Evolutionary conservation across 306 rosid genomes (phyloP).

Genomic region (Benincasa hispida): DNA sequence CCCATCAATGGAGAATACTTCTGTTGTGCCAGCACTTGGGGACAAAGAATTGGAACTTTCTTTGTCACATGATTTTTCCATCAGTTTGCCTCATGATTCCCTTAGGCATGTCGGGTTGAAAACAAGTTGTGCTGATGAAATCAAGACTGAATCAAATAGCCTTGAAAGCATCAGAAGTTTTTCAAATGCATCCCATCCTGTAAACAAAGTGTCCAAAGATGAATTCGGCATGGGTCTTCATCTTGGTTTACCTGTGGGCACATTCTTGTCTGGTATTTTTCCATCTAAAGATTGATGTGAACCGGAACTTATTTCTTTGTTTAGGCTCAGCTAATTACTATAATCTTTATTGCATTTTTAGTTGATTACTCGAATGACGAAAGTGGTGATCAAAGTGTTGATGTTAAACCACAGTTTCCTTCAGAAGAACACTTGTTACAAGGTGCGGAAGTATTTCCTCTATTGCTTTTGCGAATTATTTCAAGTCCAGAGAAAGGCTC

Average conservation of each 20-base stretch:
- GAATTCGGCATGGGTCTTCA: slow-evolving; percentile 52
- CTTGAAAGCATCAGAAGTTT: slow-evolving; percentile 18
- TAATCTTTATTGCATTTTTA: slow-evolving; percentile 29
- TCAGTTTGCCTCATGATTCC: slow-evolving; percentile 36
- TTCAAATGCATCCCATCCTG: slow-evolving; percentile 24
- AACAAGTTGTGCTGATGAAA: slow-evolving; percentile 19
- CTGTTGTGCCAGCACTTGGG: slow-evolving; percentile 23
- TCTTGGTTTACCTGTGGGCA: slow-evolving; percentile 64
- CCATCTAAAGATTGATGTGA: background rate
- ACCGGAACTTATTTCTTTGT: background rate
- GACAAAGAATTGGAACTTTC: slow-evolving; percentile 48
- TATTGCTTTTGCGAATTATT: slow-evolving; percentile 2
- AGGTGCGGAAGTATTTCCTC: slow-evolving; percentile 31
- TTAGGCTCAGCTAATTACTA: slow-evolving; percentile 11
- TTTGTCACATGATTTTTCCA: slow-evolving; percentile 32
- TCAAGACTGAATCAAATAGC: slow-evolving; percentile 26
- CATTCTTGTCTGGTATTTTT: slow-evolving; percentile 51
- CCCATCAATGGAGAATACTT: slow-evolving; percentile 12
- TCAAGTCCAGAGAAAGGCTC: slow-evolving; percentile 10
- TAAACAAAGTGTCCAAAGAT: slow-evolving; percentile 27
- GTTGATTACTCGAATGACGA: slow-evolving; percentile 29
- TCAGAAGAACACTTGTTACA: slow-evolving; percentile 17
- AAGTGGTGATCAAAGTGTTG: slow-evolving; percentile 27
- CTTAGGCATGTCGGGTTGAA: slow-evolving; percentile 22
- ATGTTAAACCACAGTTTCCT: slow-evolving; percentile 23